phyloP scores from a whole-genome alignment of 1,139 yeast genomes.

The Candida dubliniensis region DNA sequence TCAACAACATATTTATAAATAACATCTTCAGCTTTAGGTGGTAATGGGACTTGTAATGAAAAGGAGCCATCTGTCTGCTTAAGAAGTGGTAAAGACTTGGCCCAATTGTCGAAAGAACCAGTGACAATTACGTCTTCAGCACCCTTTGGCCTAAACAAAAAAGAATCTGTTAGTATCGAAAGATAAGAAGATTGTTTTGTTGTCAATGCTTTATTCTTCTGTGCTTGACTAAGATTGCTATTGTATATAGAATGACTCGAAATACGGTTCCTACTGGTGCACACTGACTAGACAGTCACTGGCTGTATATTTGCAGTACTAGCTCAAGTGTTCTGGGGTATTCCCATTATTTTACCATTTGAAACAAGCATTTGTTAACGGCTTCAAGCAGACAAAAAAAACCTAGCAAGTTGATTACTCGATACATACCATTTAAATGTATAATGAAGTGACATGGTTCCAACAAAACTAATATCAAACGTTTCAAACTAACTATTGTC shows the following conservation, averaged over 20 bases:
- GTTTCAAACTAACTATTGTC: constrained; percentile 1
- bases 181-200: too few species aligned
- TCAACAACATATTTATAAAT: constrained; percentile 74
- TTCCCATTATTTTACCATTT: too few species aligned
- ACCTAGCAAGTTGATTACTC: not conserved
- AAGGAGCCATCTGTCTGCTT: constrained; percentile 62
- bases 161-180: constrained; percentile 1
- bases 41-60: constrained; percentile 58
- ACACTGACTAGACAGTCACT: too few species aligned
- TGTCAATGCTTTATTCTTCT: too few species aligned
- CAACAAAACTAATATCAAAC: not conserved
- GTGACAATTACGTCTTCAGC: constrained; percentile 72
- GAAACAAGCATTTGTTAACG: not conserved
- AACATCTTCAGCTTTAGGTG: constrained; percentile 38
- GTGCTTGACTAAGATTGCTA: too few species aligned
- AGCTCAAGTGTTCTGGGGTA: too few species aligned
- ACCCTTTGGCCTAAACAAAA: constrained; percentile 61
- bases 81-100: constrained; percentile 55
- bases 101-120: constrained; percentile 79
- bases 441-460: constrained; percentile 25
- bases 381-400: not conserved
- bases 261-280: too few species aligned
- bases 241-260: too few species aligned
- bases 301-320: too few species aligned
- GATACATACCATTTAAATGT: constrained; percentile 34